Evolutionary conservation across 495 filamentous ascomycete genomes (phyloP).

Genomic region (Aspergillus sclerotioniger): DNA sequence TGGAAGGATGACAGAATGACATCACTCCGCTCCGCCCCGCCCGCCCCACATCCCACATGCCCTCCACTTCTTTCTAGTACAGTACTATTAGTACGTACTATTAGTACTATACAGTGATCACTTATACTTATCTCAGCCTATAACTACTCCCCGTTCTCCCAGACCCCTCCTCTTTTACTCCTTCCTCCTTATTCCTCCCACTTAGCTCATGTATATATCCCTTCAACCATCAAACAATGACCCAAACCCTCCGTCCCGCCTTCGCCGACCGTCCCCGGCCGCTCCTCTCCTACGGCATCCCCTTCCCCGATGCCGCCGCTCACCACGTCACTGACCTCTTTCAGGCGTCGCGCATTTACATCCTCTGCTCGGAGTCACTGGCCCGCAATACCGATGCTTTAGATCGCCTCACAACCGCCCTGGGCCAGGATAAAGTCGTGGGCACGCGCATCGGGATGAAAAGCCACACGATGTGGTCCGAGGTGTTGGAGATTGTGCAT

Average conservation of each 20-base stretch:
- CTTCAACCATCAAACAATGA: conserved; percentile 12
- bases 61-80: background rate
- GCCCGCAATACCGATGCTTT: conserved; percentile 53
- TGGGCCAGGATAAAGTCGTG: conserved; percentile 45
- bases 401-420: conserved; percentile 38
- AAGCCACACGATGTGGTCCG: conserved; percentile 59
- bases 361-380: conserved; percentile 60
- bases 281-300: conserved; percentile 50
- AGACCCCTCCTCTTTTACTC: background rate
- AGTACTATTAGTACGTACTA: background rate
- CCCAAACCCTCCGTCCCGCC: conserved; percentile 39
- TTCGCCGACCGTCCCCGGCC: conserved; percentile 39
- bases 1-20: background rate
- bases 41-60: conserved; percentile 5
- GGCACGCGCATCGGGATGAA: conserved; percentile 57
- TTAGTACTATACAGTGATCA: no score
- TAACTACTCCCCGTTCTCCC: background rate
- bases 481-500: conserved; percentile 53
- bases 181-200: background rate
- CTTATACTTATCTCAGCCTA: background rate
- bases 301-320: conserved; percentile 48
- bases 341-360: conserved; percentile 52
- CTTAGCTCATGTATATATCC: background rate
- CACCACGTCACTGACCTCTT: conserved; percentile 52
- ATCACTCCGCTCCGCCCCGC: conserved; percentile 8